These are phyloP conservation scores for Clarireedia homoeocarpa DNA, from an alignment of 2,329 filamentous ascomycete species.

Conservation along the genomic window DNA sequence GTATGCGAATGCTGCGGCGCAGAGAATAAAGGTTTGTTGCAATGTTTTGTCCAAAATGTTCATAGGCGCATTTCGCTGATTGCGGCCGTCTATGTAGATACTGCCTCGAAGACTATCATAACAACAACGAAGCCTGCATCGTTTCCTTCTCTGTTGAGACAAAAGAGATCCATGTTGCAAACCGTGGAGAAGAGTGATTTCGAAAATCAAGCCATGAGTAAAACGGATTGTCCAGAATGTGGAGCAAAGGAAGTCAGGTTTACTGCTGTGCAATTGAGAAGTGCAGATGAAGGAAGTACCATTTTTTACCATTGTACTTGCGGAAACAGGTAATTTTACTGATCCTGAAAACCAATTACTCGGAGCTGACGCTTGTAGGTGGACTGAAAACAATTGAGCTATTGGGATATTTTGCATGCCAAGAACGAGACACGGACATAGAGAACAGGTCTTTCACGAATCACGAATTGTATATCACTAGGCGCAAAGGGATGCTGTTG, in stretches of 20 bases:
- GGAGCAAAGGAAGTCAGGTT: conserved; percentile 76
- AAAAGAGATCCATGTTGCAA: conserved; percentile 81
- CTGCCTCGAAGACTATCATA: conserved; percentile 64
- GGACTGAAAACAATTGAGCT: conserved; percentile 32
- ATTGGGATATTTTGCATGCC: conserved; percentile 1
- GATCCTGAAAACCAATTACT: neutral
- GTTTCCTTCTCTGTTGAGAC: conserved; percentile 82
- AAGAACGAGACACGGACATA: neutral
- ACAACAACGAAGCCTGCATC: conserved; percentile 83
- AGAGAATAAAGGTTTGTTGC: conserved; percentile 64
- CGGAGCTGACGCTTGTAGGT: conserved; percentile 19
- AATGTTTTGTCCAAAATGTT: neutral
- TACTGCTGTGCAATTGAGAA: conserved; percentile 75
- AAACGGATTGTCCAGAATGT: conserved; percentile 71
- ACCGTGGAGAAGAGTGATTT: conserved; percentile 70
- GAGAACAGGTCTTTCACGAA: neutral
- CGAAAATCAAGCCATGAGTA: conserved; percentile 61
- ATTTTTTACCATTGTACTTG: conserved; percentile 88
- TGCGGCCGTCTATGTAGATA: conserved; percentile 39
- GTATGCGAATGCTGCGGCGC: conserved; percentile 81
- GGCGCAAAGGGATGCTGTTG: neutral
- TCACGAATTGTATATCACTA: neutral
- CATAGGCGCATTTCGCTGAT: conserved; percentile 2
- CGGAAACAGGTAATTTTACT: conserved; percentile 61
- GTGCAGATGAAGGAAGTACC: conserved; percentile 92